Evolutionary conservation across 345 rosid genomes (phyloP).

Genomic region (Sonneratia alba): DNA sequence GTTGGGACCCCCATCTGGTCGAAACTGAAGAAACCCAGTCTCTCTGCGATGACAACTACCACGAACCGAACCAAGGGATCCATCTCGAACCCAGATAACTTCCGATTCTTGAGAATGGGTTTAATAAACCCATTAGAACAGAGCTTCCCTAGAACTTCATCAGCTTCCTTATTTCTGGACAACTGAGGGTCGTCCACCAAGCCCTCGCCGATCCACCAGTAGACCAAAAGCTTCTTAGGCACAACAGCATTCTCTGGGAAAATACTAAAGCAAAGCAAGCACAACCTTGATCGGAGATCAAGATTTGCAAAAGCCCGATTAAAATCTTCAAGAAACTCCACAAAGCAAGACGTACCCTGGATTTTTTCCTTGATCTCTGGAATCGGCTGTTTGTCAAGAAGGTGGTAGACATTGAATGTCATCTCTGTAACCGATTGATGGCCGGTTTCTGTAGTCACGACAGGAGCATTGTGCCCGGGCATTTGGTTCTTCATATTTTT

Average conservation of each 20-base stretch:
- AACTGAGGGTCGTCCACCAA: too few species aligned
- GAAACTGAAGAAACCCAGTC: conserved; percentile 8
- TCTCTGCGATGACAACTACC: conserved; percentile 6
- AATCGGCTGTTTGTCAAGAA: not conserved
- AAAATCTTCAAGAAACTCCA: not conserved
- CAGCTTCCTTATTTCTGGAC: not conserved
- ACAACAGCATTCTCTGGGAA: conserved; percentile 40
- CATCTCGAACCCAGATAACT: conserved; percentile 4
- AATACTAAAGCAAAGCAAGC: conserved; percentile 31
- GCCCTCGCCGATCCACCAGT: conserved; percentile 37
- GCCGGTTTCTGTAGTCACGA: not conserved
- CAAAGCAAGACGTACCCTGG: not conserved
- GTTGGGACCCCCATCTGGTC: conserved; percentile 1
- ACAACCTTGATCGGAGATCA: conserved; percentile 2
- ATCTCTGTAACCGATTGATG: not conserved
- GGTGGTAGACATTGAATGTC: not conserved
- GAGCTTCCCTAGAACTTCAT: conserved; percentile 6
- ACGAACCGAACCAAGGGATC: conserved; percentile 12
- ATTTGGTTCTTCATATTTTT: not conserved
- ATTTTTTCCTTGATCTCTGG: conserved; percentile 1
- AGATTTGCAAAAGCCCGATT: conserved; percentile 9
- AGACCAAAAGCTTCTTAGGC: conserved; percentile 31
- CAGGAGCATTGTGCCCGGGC: not conserved
- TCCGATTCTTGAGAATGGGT: not conserved
- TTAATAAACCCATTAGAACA: conserved; percentile 7